Evolutionary conservation across 495 filamentous ascomycete genomes (phyloP).

Genomic region (Neurospora cerealis): DNA sequence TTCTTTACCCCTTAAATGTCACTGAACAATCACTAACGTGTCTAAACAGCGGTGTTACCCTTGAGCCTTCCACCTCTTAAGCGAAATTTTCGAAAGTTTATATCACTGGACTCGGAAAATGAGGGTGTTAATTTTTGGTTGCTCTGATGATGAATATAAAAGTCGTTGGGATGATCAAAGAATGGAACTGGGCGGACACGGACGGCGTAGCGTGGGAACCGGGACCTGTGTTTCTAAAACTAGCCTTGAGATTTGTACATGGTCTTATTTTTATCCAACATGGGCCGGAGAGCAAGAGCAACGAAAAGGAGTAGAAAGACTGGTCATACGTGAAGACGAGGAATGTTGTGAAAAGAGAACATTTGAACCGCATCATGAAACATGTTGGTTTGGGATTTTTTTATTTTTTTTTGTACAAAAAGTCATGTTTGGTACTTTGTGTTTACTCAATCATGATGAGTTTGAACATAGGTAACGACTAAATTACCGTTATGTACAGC

Average conservation of each 20-base stretch:
- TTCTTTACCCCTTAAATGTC: neutral
- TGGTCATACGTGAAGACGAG: conserved; percentile 1
- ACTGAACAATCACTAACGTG: neutral
- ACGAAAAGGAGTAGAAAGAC: neutral
- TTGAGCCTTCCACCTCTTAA: conserved; percentile 29
- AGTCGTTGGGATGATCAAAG: neutral
- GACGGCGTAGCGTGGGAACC: neutral
- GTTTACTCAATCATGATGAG: neutral
- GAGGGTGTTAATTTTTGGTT: neutral
- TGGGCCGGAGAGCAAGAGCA: neutral
- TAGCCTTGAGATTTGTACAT: neutral
- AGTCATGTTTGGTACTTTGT: neutral
- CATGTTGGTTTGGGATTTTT: too few species aligned
- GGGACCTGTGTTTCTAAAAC: neutral
- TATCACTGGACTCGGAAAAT: neutral
- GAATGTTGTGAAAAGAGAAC: conserved; percentile 1
- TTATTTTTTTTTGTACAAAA: too few species aligned
- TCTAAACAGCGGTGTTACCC: conserved; percentile 25
- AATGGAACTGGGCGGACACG: neutral
- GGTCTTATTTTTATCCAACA: neutral
- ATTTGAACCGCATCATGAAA: neutral
- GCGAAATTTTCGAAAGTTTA: neutral
- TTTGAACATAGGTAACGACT: neutral
- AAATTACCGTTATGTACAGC: too few species aligned
- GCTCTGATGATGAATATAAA: neutral